These are phyloP conservation scores for Lagenidium sp. DNA, from an alignment of 352 stramenopile species.

Conservation along the genomic window DNA sequence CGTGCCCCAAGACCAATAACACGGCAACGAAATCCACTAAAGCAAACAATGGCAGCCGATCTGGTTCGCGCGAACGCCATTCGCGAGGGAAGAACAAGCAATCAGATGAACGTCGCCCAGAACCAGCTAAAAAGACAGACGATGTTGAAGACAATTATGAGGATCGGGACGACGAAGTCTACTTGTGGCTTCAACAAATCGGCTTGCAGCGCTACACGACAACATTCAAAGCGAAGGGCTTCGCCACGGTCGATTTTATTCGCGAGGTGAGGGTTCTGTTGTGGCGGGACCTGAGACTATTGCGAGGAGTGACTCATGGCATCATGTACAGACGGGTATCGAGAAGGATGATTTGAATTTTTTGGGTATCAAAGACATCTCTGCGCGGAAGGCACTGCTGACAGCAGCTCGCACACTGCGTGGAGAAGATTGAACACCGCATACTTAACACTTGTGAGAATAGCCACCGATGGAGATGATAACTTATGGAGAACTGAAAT, in stretches of 20 bases:
- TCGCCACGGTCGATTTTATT: constrained; percentile 72
- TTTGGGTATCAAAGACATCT: constrained; percentile 61
- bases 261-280: constrained; percentile 40
- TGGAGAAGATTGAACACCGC: constrained; percentile 16
- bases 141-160: constrained; percentile 27
- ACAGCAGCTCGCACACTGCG: constrained; percentile 32
- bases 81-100: neutral
- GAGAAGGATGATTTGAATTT: constrained; percentile 84
- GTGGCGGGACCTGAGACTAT: neutral
- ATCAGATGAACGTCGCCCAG: too few relatives aligned
- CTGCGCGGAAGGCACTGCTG: constrained; percentile 50
- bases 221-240: constrained; percentile 73
- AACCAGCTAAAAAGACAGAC: neutral
- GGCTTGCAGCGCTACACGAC: constrained; percentile 43
- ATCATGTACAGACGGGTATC: constrained; percentile 57
- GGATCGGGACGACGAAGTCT: constrained; percentile 59
- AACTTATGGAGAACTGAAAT: too few relatives aligned
- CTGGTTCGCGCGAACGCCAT: constrained; percentile 3
- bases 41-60: constrained; percentile 26
- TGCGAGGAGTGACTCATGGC: constrained; percentile 2
- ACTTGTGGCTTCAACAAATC: constrained; percentile 60
- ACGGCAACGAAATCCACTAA: neutral
- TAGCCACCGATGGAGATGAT: too few relatives aligned
- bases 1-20: neutral
- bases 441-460: too few relatives aligned